Evolutionary conservation across 441 rosid species (phyloP).

Genomic region (Manihot esculenta): DNA sequence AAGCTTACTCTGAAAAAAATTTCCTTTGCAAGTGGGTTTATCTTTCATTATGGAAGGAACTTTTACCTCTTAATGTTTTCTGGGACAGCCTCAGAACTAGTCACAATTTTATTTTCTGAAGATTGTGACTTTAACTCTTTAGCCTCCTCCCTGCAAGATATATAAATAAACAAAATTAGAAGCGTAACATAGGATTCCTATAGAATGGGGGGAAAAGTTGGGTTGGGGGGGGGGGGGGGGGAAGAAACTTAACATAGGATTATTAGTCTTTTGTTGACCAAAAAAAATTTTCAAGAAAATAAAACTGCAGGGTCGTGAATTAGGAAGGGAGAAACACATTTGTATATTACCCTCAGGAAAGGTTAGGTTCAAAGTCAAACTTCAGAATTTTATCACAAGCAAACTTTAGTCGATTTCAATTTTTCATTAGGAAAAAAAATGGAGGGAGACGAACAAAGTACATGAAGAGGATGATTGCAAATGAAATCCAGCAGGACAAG

Average conservation of each 20-base stretch:
- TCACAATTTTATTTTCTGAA: conserved; percentile 25
- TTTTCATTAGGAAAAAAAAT: background rate
- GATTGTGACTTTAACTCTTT: conserved; percentile 40
- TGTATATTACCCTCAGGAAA: background rate
- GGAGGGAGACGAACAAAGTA: background rate
- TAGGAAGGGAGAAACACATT: background rate
- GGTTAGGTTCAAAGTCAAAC: background rate
- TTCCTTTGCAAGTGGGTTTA: background rate
- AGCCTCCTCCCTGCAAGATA: conserved; percentile 66
- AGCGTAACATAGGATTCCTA: no score
- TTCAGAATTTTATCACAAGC: background rate
- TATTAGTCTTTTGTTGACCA: background rate
- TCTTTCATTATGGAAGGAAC: background rate
- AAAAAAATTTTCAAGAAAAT: background rate
- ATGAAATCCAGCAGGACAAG: background rate
- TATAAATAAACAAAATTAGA: background rate
- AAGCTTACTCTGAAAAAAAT: background rate
- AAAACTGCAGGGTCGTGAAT: background rate
- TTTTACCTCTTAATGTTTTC: conserved; percentile 59
- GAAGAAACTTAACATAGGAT: background rate
- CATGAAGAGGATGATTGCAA: background rate
- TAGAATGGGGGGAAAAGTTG: no score
- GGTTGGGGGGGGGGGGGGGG: no score
- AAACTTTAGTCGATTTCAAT: background rate
- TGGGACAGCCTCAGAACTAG: conserved; percentile 39